Percentiles rank a stretch among this genome's conserved stretches.
phyloP scores from a whole-genome alignment of 1,139 yeast genomes.

The Suhomyces bribrorum region DNA sequence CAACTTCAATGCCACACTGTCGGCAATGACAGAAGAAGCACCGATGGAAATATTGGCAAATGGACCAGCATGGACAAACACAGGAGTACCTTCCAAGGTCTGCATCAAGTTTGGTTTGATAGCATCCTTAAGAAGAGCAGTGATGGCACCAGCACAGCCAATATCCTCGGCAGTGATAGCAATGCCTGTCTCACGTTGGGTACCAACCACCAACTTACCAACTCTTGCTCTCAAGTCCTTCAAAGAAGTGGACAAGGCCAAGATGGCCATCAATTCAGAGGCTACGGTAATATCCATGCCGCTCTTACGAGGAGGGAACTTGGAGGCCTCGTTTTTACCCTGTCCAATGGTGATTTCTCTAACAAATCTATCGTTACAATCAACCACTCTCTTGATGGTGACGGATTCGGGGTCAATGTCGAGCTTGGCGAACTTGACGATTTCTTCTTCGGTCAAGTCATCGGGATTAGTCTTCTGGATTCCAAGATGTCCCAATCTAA shows the following conservation, averaged over 20 bases:
- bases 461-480: constrained; percentile 80
- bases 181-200: constrained; percentile 74
- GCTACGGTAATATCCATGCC: constrained; percentile 98
- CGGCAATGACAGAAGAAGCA: constrained; percentile 93
- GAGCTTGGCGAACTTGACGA: constrained; percentile 73
- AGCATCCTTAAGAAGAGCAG: constrained; percentile 94
- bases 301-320: constrained; percentile 76
- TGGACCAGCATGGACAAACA: constrained; percentile 97
- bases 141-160: constrained; percentile 96
- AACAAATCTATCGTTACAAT: constrained; percentile 90
- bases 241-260: constrained; percentile 84
- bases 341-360: constrained; percentile 91
- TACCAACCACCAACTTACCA: constrained; percentile 89
- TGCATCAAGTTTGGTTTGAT: constrained; percentile 98
- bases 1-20: constrained; percentile 89
- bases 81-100: constrained; percentile 97
- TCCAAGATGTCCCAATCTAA: constrained; percentile 78
- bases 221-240: constrained; percentile 87
- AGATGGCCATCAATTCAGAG: constrained; percentile 95
- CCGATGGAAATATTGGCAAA: constrained; percentile 98
- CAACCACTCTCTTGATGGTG: constrained; percentile 96
- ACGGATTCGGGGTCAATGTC: constrained; percentile 93
- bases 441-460: constrained; percentile 78
- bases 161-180: constrained; percentile 96
- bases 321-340: constrained; percentile 80